Conservation (phyloP, 23 red algal species). For the Gracilaria vermiculophylla region DNA sequence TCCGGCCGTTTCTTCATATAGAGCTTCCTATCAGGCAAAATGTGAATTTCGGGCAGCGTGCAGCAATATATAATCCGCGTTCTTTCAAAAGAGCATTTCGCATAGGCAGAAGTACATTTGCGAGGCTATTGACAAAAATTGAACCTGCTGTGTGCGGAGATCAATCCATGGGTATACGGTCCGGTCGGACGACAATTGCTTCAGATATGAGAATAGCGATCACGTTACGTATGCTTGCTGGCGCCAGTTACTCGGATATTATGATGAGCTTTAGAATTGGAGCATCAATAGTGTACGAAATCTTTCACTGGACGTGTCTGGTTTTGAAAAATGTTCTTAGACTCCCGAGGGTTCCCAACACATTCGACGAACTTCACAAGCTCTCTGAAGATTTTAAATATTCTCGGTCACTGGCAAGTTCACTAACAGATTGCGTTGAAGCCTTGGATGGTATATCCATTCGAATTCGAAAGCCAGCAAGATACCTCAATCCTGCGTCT, state of each 20-base stretch:
- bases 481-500: neutral
- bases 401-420: neutral
- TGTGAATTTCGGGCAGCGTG: no score
- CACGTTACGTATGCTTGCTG: neutral
- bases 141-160: no score
- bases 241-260: neutral
- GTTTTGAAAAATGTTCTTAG: neutral
- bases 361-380: neutral
- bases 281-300: neutral
- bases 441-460: constrained; percentile 5
- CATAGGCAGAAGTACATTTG: no score
- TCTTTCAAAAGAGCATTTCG: no score
- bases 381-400: neutral
- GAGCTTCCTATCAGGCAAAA: no score
- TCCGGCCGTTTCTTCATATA: no score
- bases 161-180: no score
- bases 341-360: neutral
- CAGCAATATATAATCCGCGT: no score
- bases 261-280: neutral
- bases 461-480: neutral
- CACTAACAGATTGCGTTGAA: neutral
- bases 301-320: neutral
- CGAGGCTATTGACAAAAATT: no score
- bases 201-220: neutral
- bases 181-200: neutral